phyloP scores from a whole-genome alignment of 2,329 filamentous ascomycete genomes.

The Penicillium sp. region DNA sequence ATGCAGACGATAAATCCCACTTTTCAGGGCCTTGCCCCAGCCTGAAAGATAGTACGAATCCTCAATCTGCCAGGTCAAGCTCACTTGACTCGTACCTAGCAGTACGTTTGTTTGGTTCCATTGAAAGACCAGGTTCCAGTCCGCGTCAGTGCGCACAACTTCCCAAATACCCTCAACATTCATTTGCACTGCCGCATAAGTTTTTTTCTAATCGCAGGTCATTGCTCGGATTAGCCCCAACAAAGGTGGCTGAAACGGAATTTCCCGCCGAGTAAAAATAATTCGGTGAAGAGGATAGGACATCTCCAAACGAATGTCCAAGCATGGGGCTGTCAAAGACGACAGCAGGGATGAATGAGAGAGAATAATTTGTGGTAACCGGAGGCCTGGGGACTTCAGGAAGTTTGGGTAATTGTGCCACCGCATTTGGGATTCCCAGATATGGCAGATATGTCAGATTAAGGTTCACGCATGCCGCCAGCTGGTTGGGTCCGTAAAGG shows the following conservation, averaged over 20 bases:
- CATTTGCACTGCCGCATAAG: not conserved
- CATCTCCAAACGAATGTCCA: not conserved
- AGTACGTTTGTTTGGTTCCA: not conserved
- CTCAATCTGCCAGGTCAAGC: not conserved
- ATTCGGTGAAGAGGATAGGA: not conserved
- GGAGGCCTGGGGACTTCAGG: not conserved
- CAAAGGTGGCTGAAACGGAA: not conserved
- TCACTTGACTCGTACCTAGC: conserved; percentile 1
- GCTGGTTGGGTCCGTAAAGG: not conserved
- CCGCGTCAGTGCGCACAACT: conserved; percentile 1
- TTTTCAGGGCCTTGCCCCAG: not conserved
- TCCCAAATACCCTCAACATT: not conserved
- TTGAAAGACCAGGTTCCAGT: not conserved
- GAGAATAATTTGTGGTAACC: not conserved
- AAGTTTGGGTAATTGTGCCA: not conserved
- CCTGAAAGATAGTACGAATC: not conserved
- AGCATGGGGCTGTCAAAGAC: not conserved
- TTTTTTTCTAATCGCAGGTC: not conserved
- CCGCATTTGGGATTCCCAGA: not conserved
- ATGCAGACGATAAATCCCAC: not conserved
- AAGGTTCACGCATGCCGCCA: not conserved
- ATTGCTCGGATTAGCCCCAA: not conserved
- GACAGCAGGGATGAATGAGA: not conserved
- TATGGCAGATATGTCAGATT: not conserved
- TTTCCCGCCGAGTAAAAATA: not conserved